Evolutionary conservation across 306 rosid species (phyloP), one percentile per base, ranked within the genome.

Genomic region (Astragalus membranaceus): DNA sequence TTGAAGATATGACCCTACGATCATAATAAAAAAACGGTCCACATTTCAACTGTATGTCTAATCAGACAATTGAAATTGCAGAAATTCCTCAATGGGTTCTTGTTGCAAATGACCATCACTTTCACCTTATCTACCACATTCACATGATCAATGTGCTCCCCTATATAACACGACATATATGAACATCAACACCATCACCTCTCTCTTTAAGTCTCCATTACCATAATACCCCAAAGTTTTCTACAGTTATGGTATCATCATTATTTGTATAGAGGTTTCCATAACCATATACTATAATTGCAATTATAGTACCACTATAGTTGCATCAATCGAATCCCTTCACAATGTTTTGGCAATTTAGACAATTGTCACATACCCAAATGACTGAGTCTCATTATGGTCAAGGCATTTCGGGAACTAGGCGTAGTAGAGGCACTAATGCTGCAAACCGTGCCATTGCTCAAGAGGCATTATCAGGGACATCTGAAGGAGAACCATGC

Each of bases 61-160:
- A n/a, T n/a, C n/a, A n/a, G n/a, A n/a, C n/a, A n/a, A n/a, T n/a
- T n/a, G n/a, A n/a, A n/a, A n/a, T n/a, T n/a, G n/a, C n/a, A n/a
- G n/a, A n/a, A n/a, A n/a, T n/a, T n/a, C n/a, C n/a, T n/a, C n/a
- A n/a, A n/a, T n/a, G n/a, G n/a, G n/a, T n/a, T n/a, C n/a, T n/a
- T n/a, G n/a, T n/a, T n/a, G n/a, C n/a, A n/a, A n/a, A n/a, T n/a
- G n/a, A n/a, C n/a, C n/a, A 26, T 26, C 30, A 26, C 3, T 26
- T 26, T 58, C 64, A 33, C 46, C 36, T 63, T 43, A 8, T 50
- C 36, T 41, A 47, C 57, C 26, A 3, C 39, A 50, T 9, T 86
- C 97, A 91, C 96, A 83, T 84, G 84, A 87, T 77, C 72, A 85
- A 78, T 85, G 90, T 82, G 88, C 67, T 67, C 72, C 65, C 37